phyloP scores from a whole-genome alignment of 1,284 basidiomycete species.

The Ustilago cynodontis region DNA sequence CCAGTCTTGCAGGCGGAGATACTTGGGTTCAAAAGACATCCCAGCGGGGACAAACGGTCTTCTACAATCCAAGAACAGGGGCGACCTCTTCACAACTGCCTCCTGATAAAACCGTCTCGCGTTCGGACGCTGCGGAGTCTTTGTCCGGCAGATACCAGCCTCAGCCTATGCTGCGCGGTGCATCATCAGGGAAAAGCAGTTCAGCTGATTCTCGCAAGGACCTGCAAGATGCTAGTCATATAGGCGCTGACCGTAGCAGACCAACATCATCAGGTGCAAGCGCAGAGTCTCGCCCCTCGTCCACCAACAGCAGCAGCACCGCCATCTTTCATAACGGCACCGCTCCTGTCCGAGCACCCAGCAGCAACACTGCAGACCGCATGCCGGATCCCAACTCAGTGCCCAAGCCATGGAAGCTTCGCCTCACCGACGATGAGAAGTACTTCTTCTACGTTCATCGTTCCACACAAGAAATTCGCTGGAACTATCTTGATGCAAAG shows the following conservation, averaged over 20 bases:
- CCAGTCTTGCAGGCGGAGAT: conserved; percentile 54
- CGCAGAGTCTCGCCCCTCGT: conserved; percentile 35
- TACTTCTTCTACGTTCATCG: conserved; percentile 54
- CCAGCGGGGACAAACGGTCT: conserved; percentile 81
- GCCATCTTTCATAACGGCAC: conserved; percentile 43
- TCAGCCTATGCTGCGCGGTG: conserved; percentile 24
- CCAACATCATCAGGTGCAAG: conserved; percentile 21
- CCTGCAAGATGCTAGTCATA: conserved; percentile 75
- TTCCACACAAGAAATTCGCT: conserved; percentile 46
- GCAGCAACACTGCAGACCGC: conserved; percentile 39
- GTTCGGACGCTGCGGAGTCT: background rate
- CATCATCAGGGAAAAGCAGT: conserved; percentile 29
- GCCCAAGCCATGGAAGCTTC: conserved; percentile 51
- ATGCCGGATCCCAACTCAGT: conserved; percentile 45
- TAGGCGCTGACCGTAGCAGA: conserved; percentile 71
- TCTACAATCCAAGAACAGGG: conserved; percentile 90
- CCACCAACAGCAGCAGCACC: conserved; percentile 37
- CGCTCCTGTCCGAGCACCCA: conserved; percentile 35
- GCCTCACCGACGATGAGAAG: conserved; percentile 52
- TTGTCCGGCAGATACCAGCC: conserved; percentile 18
- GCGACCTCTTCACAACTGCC: conserved; percentile 87
- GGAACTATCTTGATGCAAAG: conserved; percentile 47
- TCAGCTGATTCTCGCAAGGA: conserved; percentile 36
- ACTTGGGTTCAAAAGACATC: conserved; percentile 72
- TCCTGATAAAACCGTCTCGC: conserved; percentile 9